Conservation (phyloP, 768 basidiomycete species). For the Coprinopsis cinerea region DNA sequence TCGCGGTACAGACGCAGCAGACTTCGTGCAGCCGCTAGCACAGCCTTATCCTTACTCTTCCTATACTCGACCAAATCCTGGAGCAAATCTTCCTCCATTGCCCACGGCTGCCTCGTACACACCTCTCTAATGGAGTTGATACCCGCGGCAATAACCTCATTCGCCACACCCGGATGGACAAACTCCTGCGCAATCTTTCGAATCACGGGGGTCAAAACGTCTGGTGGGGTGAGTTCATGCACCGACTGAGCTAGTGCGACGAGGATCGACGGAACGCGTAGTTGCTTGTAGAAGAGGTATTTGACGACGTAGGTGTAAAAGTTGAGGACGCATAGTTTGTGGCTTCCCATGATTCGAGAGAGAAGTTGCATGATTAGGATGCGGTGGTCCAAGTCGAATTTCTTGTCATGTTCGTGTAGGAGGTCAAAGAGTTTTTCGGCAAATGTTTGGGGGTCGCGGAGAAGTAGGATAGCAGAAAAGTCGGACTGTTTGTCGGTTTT, state of each 20-base stretch:
- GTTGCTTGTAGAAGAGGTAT: slow-evolving; percentile 88
- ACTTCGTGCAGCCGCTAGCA: slow-evolving; percentile 83
- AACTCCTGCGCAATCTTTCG: slow-evolving; percentile 93
- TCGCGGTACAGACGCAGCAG: slow-evolving; percentile 90
- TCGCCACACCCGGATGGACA: slow-evolving; percentile 93
- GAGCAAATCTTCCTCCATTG: slow-evolving; percentile 92
- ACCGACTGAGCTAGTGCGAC: slow-evolving; percentile 92
- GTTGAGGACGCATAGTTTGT: slow-evolving; percentile 88
- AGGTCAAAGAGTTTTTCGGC: slow-evolving; percentile 88
- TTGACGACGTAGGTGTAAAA: slow-evolving; percentile 97
- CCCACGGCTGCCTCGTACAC: slow-evolving; percentile 92
- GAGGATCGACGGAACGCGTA: slow-evolving; percentile 88
- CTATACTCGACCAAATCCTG: slow-evolving; percentile 91
- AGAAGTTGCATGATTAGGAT: slow-evolving; percentile 96
- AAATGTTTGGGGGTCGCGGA: slow-evolving; percentile 95
- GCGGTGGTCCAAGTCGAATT: slow-evolving; percentile 95
- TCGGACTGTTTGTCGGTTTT: slow-evolving; percentile 42
- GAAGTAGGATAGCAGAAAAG: slow-evolving; percentile 87
- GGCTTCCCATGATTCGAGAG: slow-evolving; percentile 86
- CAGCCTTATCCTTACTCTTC: slow-evolving; percentile 92
- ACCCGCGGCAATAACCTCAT: slow-evolving; percentile 95
- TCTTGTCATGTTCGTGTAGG: slow-evolving; percentile 82
- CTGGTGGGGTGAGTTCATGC: slow-evolving; percentile 93
- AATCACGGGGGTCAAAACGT: slow-evolving; percentile 83
- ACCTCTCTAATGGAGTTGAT: slow-evolving; percentile 93